Base-by-base conservation (phyloP, 2,329 filamentous ascomycete genomes). In the Aspergillus intermedius region DNA sequence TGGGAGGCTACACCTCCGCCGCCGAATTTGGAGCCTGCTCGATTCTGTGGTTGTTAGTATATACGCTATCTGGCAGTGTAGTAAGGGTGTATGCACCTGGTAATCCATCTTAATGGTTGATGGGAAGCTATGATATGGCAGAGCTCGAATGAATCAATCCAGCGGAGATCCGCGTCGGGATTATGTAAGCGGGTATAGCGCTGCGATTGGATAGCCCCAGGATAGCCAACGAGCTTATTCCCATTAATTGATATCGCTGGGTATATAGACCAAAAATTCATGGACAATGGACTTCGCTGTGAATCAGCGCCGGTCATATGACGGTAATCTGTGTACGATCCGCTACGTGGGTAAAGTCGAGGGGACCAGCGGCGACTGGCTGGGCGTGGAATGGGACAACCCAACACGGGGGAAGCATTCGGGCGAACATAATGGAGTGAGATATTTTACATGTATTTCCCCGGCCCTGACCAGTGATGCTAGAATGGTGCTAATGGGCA, bases 311-410 rank as follows among this genome's bases (percentile, higher is more conserved):
- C 75, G 91, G 37, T 95, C 88, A 3, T 94, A 87, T 60, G 83
- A 86, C 56, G 82, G 82, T 28, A 81, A 82, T 17, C 71, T 87
- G 39, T 95, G 91, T 70, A 97, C 91, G 1, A 79, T 97, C 49
- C 84, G 89, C 52, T 97, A 91, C 64, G 72, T 87, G 52, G 93
- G 93, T 41, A 68, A 78, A 30, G 86, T 97, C 6, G 77, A 81
- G 45, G 87, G 86, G 57, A 91, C 89, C 7, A 77, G 80, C 40
- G 88, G 89, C 44, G 75, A 79, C 54, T 97, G 91, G 91, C 78
- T 97, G 30, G 93, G 93, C 42, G 88, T 97, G 43, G 93, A 98
- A 77, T 98, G 93, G 93, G 91, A 97, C 70, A 88, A 96, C 66
- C 74, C 83, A 49, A 78, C 76, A 34, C 80, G 91, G 60, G 93